Base-by-base conservation (phyloP, 2,329 filamentous ascomycete genomes). In the Pezicula neosporulosa region DNA sequence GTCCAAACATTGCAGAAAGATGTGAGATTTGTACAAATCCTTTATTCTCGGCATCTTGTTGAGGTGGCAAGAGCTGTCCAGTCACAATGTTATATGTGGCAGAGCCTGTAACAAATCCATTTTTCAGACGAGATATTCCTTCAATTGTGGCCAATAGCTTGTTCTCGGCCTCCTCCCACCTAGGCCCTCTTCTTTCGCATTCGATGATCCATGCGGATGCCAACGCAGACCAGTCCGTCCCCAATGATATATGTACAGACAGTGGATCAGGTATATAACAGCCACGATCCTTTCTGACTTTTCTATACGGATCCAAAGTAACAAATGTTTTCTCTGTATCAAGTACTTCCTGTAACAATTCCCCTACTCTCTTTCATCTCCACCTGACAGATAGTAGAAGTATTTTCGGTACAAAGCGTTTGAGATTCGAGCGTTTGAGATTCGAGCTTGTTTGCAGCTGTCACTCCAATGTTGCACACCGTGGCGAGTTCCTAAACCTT, bases 401-500 rank as follows among this genome's bases (percentile, higher is more conserved):
- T 75, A 72, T 58, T 79, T 79, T 7, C 81, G 70, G 58, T 83
- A 85, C 36, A 78, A 75, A 0, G 79, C 74, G 15, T 78, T 75
- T 0, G 82, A 80, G 18, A 86, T 81, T 16, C 82, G 78, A 0
- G 77, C 78, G 15, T 78, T 75, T 0, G 82, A 80, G 18, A 86
- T 81, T 16, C 82, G 78, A 0, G 77, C 78, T 63, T 86, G 82
- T 60, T 86, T 85, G 0, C 77, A 74, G 48, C 78, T 82, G 58
- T 86, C 82, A 15, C 73, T 65, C 67, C 73, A 86, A 56, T 86
- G 82, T 62, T 83, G 80, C 0, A 86, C 77, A 2, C 82, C 81
- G 53, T 86, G 82, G 4, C 82, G 72, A 0, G 82, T 85, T 1
- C 82, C 82, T 2, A 86, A 72, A 0, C 81, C 82, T 51, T 77